Base-by-base conservation (phyloP, 1,139 yeast species). In the Petasospora rhodanensis region DNA sequence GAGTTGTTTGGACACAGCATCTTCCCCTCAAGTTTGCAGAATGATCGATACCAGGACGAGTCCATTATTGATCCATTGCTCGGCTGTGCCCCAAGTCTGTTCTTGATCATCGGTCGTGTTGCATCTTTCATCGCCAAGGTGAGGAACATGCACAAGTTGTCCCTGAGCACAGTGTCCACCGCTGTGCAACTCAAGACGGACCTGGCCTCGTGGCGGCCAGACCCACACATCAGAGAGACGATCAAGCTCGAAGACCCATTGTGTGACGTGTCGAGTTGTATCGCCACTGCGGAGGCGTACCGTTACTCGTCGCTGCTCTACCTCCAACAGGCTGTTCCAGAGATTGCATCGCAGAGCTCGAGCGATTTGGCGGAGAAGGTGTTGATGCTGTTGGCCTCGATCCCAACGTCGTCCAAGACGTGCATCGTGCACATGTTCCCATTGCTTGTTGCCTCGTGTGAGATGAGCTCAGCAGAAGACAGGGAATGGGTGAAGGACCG, bases 221-320 rank as follows among this genome's bases (percentile, higher is more conserved):
- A 66, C 6, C 54, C 67, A 1, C 51, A 59, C 25, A 62, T 62
- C 56, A 56, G 63, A 28, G 60, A 60, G 25, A 61, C 58, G 24
- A 30, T 29, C 52, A 25, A 33, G 5, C 14, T 59, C 17, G 64
- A 59, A 26, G 69, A 66, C 35, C 66, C 69, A 2, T 58, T 67
- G 2, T 71, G 77, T 65, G 84, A 78, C 48, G 52, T 75, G 15
- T 59, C 77, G 6, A 70, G 80, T 10, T 74, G 81, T 41, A 63
- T 79, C 20, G 74, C 83, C 2, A 77, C 85, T 0, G 84, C 85
- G 2, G 84, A 78, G 49, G 79, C 84, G 0, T 79, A 78, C 52
- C 54, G 82, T 29, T 74, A 65, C 51, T 68, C 83, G 1, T 65
- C 81, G 0, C 53, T 79, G 26, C 50, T 78, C 15, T 76, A 74